Conservation (phyloP, 2,329 filamentous ascomycete genomes). For the Stromatinia cepivora region DNA sequence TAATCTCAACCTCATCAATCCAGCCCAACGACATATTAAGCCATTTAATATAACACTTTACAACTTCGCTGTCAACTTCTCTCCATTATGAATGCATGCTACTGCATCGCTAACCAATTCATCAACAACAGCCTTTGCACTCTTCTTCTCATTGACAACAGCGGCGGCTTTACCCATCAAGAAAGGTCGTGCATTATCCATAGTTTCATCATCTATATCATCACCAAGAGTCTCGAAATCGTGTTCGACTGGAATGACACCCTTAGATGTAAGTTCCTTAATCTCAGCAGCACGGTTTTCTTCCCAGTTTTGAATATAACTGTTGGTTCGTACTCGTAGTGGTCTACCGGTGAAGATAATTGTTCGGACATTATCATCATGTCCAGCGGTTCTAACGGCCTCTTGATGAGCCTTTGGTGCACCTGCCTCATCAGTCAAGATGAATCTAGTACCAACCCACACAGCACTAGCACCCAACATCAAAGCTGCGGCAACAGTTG, state of each 20-base stretch:
- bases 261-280: slow-evolving; percentile 85
- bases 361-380: slow-evolving; percentile 94
- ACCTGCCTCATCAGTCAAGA: slow-evolving; percentile 90
- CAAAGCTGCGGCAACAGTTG: slow-evolving; percentile 82
- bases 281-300: slow-evolving; percentile 87
- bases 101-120: slow-evolving; percentile 88
- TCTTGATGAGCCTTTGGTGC: slow-evolving; percentile 94
- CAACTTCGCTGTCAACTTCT: slow-evolving; percentile 69
- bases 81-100: slow-evolving; percentile 65
- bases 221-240: slow-evolving; percentile 83
- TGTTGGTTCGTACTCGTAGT: slow-evolving; percentile 87
- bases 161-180: slow-evolving; percentile 97
- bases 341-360: slow-evolving; percentile 98
- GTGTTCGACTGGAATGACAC: slow-evolving; percentile 88
- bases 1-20: neutral
- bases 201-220: slow-evolving; percentile 71
- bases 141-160: slow-evolving; percentile 89
- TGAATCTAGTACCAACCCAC: slow-evolving; percentile 96
- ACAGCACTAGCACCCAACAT: slow-evolving; percentile 92
- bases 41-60: slow-evolving; percentile 42
- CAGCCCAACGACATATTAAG: neutral
- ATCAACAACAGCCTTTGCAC: slow-evolving; percentile 87
- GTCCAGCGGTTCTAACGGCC: slow-evolving; percentile 84
- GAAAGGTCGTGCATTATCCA: slow-evolving; percentile 89
- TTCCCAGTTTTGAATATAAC: slow-evolving; percentile 94